Evolutionary conservation across 169 alveolate species (phyloP).

Genomic region (Sarcocystis neurona): DNA sequence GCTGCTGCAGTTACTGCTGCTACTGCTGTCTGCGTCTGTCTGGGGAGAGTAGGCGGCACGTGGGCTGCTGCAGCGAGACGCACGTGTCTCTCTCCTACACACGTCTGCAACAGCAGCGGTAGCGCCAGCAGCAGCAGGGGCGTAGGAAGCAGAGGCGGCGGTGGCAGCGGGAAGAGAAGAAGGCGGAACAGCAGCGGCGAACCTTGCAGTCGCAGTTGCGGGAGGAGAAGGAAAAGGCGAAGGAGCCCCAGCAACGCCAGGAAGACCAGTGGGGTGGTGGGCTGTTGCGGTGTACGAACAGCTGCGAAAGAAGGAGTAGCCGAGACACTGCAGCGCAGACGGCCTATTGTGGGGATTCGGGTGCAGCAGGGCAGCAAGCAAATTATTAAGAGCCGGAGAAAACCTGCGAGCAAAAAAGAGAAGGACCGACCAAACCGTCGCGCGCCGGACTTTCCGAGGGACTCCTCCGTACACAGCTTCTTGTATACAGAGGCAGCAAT

Average conservation of each 20-base stretch:
- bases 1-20: no score
- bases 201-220: background rate
- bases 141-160: background rate
- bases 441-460: no score
- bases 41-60: background rate
- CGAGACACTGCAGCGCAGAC: constrained; percentile 53
- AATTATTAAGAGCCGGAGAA: constrained; percentile 34
- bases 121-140: background rate
- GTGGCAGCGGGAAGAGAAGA: background rate
- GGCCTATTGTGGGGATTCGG: constrained; percentile 47
- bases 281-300: background rate
- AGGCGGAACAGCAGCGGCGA: background rate
- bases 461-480: no score
- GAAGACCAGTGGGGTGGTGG: constrained; percentile 2
- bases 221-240: background rate
- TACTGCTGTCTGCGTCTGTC: background rate
- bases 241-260: background rate
- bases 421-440: no score
- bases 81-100: background rate
- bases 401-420: constrained; percentile 28
- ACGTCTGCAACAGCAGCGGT: background rate
- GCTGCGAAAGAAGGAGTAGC: constrained; percentile 39
- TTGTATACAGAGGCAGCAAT: no score
- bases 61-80: background rate
- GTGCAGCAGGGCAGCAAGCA: constrained; percentile 40